Conservation (phyloP, 2,329 filamentous ascomycete genomes). For the Ophiosphaerella herpotricha region DNA sequence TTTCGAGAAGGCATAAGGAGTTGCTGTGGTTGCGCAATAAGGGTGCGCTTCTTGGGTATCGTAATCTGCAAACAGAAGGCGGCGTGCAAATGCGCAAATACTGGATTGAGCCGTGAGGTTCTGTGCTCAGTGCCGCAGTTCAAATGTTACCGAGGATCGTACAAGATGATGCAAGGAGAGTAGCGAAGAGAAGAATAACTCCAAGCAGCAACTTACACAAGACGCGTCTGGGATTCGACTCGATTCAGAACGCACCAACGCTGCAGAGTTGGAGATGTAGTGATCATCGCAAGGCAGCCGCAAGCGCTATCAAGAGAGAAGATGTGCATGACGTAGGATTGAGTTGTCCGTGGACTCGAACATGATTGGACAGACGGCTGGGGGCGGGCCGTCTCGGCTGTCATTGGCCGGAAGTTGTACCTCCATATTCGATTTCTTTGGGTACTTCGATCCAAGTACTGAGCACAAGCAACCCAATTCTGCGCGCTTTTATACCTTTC, state of each 20-base stretch:
- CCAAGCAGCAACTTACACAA: slow-evolving; percentile 19
- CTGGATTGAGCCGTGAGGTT: slow-evolving; percentile 20
- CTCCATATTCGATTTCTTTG: slow-evolving; percentile 16
- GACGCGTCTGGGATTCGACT: slow-evolving; percentile 20
- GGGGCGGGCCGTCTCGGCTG: slow-evolving; percentile 21
- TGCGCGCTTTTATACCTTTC: neutral
- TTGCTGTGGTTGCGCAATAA: slow-evolving; percentile 18
- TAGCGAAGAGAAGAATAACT: slow-evolving; percentile 25
- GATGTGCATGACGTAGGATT: slow-evolving; percentile 43
- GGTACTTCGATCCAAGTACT: neutral
- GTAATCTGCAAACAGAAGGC: slow-evolving; percentile 30
- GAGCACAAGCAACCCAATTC: neutral
- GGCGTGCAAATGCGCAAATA: slow-evolving; percentile 9
- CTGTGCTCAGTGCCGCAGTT: slow-evolving; percentile 17
- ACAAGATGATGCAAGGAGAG: slow-evolving; percentile 20
- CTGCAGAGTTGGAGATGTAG: slow-evolving; percentile 22
- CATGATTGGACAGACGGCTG: slow-evolving; percentile 19
- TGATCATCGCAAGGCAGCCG: slow-evolving; percentile 42
- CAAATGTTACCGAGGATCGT: slow-evolving; percentile 17
- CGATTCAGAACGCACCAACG: slow-evolving; percentile 25
- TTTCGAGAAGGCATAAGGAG: slow-evolving; percentile 41
- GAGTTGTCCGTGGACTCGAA: slow-evolving; percentile 14
- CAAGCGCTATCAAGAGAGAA: slow-evolving; percentile 14
- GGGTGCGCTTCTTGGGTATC: slow-evolving; percentile 27
- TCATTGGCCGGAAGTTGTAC: slow-evolving; percentile 28